A percentile compares a stretch with the other conserved stretches of the same genome.
Conservation (phyloP, 345 rosid species). For the Euphorbia peplus region DNA sequence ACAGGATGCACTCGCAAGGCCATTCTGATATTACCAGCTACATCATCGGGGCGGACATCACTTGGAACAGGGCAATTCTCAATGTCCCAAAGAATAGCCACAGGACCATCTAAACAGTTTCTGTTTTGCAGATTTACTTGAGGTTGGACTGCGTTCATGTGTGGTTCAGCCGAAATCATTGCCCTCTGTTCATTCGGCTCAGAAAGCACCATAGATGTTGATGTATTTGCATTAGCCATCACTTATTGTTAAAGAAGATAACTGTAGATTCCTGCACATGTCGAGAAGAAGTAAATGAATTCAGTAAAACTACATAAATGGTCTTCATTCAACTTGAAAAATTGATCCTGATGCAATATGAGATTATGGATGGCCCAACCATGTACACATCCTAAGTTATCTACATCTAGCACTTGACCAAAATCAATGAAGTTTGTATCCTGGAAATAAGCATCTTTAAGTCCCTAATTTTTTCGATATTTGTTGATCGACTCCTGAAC, state of each 20-base stretch:
- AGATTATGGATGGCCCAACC: background rate
- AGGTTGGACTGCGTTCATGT: slow-evolving; percentile 30
- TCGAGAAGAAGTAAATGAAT: background rate
- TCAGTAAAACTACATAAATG: background rate
- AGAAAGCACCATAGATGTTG: slow-evolving; percentile 1
- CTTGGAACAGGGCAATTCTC: slow-evolving; percentile 92
- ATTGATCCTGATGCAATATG: background rate
- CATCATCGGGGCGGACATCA: slow-evolving; percentile 91
- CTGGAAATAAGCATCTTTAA: background rate
- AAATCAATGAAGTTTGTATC: background rate
- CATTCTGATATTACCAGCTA: slow-evolving; percentile 84
- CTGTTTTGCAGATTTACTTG: slow-evolving; percentile 31
- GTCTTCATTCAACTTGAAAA: background rate
- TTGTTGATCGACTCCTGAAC: no score
- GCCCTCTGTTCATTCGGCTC: slow-evolving; percentile 14
- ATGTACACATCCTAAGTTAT: background rate
- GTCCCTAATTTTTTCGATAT: no score
- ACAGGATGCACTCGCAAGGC: slow-evolving; percentile 85
- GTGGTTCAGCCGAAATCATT: slow-evolving; percentile 27
- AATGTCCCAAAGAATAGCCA: slow-evolving; percentile 92
- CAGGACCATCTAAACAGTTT: slow-evolving; percentile 54
- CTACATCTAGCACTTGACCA: background rate
- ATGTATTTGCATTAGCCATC: slow-evolving; percentile 23
- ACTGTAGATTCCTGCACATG: slow-evolving; percentile 10
- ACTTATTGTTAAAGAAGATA: background rate